Conservation (phyloP, 176 grass and related monocot genomes). For the Musa itinerans region DNA sequence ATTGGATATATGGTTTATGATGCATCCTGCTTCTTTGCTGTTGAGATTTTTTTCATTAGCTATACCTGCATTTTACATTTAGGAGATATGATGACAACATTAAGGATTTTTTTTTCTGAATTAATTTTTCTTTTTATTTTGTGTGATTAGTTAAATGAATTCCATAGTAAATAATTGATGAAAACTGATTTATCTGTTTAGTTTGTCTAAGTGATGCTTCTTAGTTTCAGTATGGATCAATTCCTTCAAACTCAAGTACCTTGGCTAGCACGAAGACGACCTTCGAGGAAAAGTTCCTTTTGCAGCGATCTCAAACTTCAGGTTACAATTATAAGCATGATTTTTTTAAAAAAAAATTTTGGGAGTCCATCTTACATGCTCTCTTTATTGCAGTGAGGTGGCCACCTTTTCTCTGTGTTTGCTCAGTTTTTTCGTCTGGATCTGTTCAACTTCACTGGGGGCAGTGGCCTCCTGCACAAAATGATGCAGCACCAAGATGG, state of each 20-base stretch:
- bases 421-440: constrained; percentile 97
- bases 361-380: neutral
- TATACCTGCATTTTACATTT: neutral
- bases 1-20: neutral
- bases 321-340: constrained; percentile 30
- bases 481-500: constrained; percentile 61
- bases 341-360: neutral
- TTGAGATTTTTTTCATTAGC: neutral
- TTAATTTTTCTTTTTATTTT: too few relatives aligned
- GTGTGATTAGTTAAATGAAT: neutral
- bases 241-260: constrained; percentile 62
- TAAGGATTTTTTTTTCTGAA: neutral
- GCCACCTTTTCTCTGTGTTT: constrained; percentile 80
- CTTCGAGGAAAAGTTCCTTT: constrained; percentile 85
- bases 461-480: constrained; percentile 63
- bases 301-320: constrained; percentile 72
- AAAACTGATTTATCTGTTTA: neutral
- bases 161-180: neutral
- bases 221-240: constrained; percentile 83
- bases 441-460: constrained; percentile 98
- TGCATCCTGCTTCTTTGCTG: neutral
- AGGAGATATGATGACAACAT: neutral
- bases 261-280: constrained; percentile 39
- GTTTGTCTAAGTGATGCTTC: constrained; percentile 5
- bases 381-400: constrained; percentile 66